Percentiles rank a stretch among this genome's conserved stretches.
phyloP scores from a whole-genome alignment of 345 rosid genomes.

The Microthlaspi erraticum region DNA sequence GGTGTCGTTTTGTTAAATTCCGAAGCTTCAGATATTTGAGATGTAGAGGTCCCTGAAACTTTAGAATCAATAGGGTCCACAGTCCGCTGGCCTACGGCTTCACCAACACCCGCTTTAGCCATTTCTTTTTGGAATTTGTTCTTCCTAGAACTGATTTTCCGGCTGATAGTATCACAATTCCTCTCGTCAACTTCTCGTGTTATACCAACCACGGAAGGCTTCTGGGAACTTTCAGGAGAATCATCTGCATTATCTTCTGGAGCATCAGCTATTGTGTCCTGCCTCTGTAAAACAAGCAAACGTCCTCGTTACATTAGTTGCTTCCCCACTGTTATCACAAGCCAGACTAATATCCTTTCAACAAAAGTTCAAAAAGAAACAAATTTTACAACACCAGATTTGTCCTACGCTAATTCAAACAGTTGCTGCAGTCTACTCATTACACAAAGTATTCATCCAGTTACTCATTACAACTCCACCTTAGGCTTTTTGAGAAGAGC shows the following conservation, averaged over 20 bases:
- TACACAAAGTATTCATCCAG: neutral
- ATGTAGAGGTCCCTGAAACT: slow-evolving; percentile 39
- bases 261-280: slow-evolving; percentile 39
- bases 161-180: slow-evolving; percentile 45
- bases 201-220: slow-evolving; percentile 45
- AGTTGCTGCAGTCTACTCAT: slow-evolving; percentile 27
- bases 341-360: neutral
- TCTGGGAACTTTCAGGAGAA: slow-evolving; percentile 48
- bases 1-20: slow-evolving; percentile 42
- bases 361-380: neutral
- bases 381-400: neutral
- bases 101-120: slow-evolving; percentile 45
- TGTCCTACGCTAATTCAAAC: neutral
- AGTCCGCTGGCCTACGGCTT: slow-evolving; percentile 39
- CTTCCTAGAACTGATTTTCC: slow-evolving; percentile 32
- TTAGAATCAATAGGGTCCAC: slow-evolving; percentile 48
- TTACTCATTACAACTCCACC: neutral
- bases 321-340: slow-evolving; percentile 18
- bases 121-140: slow-evolving; percentile 52
- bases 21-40: slow-evolving; percentile 46
- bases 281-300: slow-evolving; percentile 52
- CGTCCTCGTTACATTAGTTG: slow-evolving; percentile 23
- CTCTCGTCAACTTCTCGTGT: slow-evolving; percentile 46
- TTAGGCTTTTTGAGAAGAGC: neutral
- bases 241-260: slow-evolving; percentile 44